These are phyloP conservation scores for Vigna reflexopilosa DNA, from an alignment of 306 rosid genomes.

Conservation along the genomic window DNA sequence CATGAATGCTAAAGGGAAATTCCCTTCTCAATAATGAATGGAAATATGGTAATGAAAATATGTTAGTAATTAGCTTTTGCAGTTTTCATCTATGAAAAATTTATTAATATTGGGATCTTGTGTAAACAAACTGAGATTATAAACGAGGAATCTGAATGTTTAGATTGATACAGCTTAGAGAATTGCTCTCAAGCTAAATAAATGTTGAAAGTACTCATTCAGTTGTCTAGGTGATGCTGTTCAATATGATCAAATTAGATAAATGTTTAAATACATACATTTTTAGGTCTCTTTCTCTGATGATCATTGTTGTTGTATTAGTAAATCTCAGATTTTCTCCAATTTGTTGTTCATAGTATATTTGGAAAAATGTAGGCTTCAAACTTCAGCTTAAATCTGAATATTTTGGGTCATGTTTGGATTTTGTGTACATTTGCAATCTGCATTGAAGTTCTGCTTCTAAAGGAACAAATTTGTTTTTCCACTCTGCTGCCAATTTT, in stretches of 20 bases:
- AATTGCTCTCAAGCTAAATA: constrained; percentile 21
- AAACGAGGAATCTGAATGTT: neutral
- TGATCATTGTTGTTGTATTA: constrained; percentile 19
- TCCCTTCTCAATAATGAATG: neutral
- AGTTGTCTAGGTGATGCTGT: constrained; percentile 14
- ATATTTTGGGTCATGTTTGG: constrained; percentile 28
- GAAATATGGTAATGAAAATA: constrained; percentile 2
- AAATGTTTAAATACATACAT: neutral
- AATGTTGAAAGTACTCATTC: constrained; percentile 12
- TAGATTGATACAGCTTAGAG: neutral
- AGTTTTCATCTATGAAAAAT: neutral
- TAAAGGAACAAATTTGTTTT: constrained; percentile 21
- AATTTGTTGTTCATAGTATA: constrained; percentile 15
- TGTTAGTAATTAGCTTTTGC: neutral
- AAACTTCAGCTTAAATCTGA: constrained; percentile 9
- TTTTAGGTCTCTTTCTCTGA: constrained; percentile 14
- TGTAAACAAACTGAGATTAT: constrained; percentile 28
- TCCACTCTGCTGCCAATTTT: constrained; percentile 20
- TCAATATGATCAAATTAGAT: neutral
- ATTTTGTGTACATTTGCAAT: constrained; percentile 32
- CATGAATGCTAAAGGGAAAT: constrained; percentile 7
- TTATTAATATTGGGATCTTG: neutral
- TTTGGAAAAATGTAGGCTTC: constrained; percentile 16
- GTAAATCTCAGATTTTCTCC: neutral
- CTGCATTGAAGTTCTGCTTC: constrained; percentile 33